Evolutionary conservation across 2,329 filamentous ascomycete species (phyloP), one percentile per base, ranked within the genome.

Genomic region (Apiospora phragmitis): DNA sequence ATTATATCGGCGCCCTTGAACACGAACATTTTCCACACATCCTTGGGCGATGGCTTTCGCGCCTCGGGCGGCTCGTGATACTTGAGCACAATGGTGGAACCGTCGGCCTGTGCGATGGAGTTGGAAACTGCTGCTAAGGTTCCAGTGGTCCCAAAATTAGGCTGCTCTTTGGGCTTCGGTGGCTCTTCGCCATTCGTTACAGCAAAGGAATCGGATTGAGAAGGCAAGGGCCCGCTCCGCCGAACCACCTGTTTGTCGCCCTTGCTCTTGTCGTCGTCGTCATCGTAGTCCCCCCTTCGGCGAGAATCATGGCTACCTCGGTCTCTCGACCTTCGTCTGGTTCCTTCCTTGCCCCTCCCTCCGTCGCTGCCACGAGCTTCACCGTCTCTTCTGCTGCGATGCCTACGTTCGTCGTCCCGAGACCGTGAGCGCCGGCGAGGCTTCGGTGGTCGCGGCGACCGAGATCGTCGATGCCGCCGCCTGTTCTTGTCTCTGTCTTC

Each of bases 1-100:
- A 97, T 81, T 3, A 97, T 87, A 70, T 94, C 93, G 38, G 87
- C 81, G 14, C 90, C 93, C 79, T 97, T 97, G 88, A 99, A 99
- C 29, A 98, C 89, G 79, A 97, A 98, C 66, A 99, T 85, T 72
- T 93, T 93, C 95, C 95, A 99, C 70, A 89, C 84, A 75, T 96
- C 91, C 69, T 90, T 91, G 0, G 92, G 79, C 0, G 95, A 87
- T 0, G 96, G 94, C 76, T 97, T 97, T 71, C 96, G 92, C 67
- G 95, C 94, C 84, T 99, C 96, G 14, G 94, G 85, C 1, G 96
- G 96, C 82, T 99, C 96, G 83, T 98, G 93, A 81, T 99, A 99
- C 84, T 98, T 98, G 65, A 99, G 88, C 3, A 94, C 90, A 69
- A 97, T 91, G 29, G 88, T 88, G 4, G 91, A 92, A 70, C 93